phyloP scores from a whole-genome alignment of 129 eudicot genomes.

The Kitagawia praeruptora region DNA sequence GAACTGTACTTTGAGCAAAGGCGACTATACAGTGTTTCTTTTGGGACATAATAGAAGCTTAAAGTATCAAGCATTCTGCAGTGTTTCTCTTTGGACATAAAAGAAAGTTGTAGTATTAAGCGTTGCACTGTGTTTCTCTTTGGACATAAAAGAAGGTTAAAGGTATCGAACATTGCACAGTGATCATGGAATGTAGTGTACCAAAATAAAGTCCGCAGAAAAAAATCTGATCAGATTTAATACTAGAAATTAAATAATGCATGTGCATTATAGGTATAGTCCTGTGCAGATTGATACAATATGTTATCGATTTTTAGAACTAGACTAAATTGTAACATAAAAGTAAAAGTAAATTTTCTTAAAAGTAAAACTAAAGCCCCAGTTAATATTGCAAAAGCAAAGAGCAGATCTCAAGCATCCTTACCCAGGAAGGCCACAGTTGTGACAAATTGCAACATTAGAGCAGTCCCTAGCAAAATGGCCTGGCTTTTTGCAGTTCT shows the following conservation, averaged over 20 bases:
- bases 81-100: too few relatives aligned
- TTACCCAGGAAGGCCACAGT: constrained; percentile 97
- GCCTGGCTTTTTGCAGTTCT: constrained; percentile 90
- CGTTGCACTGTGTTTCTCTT: not conserved
- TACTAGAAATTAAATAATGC: not conserved
- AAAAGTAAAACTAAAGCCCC: not conserved
- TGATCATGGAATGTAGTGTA: not conserved
- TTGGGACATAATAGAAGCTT: too few relatives aligned
- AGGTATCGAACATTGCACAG: too few relatives aligned
- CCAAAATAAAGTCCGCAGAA: not conserved
- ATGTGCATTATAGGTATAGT: not conserved
- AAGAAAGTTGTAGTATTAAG: too few relatives aligned
- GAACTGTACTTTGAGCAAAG: not conserved
- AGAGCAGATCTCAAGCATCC: constrained; percentile 10
- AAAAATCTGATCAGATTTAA: not conserved
- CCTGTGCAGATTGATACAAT: not conserved
- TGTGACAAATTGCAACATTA: constrained; percentile 84
- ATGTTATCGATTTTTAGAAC: not conserved
- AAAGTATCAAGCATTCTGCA: too few relatives aligned
- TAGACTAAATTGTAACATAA: not conserved
- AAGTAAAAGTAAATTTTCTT: not conserved
- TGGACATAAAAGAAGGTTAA: not conserved
- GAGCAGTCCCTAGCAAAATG: constrained; percentile 97
- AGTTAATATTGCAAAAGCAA: not conserved
- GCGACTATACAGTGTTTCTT: too few relatives aligned